phyloP scores from a whole-genome alignment of 1,139 yeast species.

The Protomyces pachydermus region DNA sequence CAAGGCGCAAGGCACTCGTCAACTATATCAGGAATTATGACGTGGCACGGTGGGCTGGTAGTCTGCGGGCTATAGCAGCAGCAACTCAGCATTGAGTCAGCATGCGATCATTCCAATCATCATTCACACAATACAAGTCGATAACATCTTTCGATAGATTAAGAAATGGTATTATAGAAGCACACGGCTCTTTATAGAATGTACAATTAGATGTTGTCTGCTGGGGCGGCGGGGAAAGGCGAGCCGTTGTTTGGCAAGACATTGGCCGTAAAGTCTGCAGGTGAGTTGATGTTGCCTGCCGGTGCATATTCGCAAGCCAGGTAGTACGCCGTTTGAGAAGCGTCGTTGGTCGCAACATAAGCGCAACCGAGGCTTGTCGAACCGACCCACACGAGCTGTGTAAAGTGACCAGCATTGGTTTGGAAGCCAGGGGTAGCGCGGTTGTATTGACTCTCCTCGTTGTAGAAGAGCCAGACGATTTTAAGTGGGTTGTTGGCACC shows the following conservation, averaged over 20 bases:
- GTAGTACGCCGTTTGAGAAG: conserved; percentile 38
- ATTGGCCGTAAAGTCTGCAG: conserved; percentile 44
- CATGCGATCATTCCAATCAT: neutral
- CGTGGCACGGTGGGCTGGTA: conserved; percentile 15
- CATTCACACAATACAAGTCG: neutral
- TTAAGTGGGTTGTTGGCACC: conserved; percentile 41
- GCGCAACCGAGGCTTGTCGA: conserved; percentile 75
- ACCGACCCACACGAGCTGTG: conserved; percentile 77
- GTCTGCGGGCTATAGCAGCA: conserved; percentile 15
- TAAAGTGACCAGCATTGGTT: conserved; percentile 63
- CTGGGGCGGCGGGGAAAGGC: conserved; percentile 8
- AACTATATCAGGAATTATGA: conserved; percentile 17
- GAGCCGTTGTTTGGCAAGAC: conserved; percentile 39
- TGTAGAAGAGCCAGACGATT: conserved; percentile 71
- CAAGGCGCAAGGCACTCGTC: conserved; percentile 16
- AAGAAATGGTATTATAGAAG: neutral
- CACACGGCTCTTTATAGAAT: neutral
- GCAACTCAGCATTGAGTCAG: neutral
- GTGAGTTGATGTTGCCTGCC: conserved; percentile 43
- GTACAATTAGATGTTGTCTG: conserved; percentile 12
- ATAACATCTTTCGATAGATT: neutral
- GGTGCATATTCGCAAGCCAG: conserved; percentile 43
- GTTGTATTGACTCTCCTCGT: conserved; percentile 56
- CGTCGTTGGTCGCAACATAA: conserved; percentile 41
- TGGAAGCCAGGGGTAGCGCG: conserved; percentile 50